Conservation (phyloP, 73 alveolate species). For the Urostyla sp. region DNA sequence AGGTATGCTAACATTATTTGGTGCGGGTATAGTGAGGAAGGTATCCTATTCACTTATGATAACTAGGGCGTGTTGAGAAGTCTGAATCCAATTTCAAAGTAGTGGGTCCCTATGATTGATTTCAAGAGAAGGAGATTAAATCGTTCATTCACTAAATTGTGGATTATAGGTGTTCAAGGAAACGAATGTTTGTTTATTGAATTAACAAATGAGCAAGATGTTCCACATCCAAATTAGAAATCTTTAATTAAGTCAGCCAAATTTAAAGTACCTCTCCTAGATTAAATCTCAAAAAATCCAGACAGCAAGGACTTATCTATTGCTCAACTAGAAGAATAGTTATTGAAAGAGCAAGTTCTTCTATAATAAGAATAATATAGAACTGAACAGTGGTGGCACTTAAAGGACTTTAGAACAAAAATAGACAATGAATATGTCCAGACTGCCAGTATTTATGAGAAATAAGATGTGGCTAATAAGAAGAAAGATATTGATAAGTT, state of each 20-base stretch:
- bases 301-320: conserved; percentile 33
- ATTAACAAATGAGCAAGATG: conserved; percentile 30
- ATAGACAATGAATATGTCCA: background rate
- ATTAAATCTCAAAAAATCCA: background rate
- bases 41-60: conserved; percentile 62
- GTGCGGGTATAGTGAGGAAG: conserved; percentile 74
- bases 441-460: background rate
- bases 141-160: background rate
- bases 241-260: conserved; percentile 26
- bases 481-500: conserved; percentile 63
- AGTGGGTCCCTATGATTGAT: conserved; percentile 72
- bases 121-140: conserved; percentile 21
- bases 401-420: conserved; percentile 49
- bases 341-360: background rate
- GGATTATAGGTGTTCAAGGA: conserved; percentile 57
- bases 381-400: conserved; percentile 2
- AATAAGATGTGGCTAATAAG: conserved; percentile 15
- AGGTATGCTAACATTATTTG: conserved; percentile 51
- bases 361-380: conserved; percentile 11
- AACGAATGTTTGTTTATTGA: conserved; percentile 28
- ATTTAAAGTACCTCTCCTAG: conserved; percentile 49
- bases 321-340: conserved; percentile 36
- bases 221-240: conserved; percentile 35
- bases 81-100: conserved; percentile 4
- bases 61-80: conserved; percentile 53